Evolutionary conservation across 768 basidiomycete species (phyloP), one percentile per base, ranked within the genome.

Genomic region (Boletus sp.): DNA sequence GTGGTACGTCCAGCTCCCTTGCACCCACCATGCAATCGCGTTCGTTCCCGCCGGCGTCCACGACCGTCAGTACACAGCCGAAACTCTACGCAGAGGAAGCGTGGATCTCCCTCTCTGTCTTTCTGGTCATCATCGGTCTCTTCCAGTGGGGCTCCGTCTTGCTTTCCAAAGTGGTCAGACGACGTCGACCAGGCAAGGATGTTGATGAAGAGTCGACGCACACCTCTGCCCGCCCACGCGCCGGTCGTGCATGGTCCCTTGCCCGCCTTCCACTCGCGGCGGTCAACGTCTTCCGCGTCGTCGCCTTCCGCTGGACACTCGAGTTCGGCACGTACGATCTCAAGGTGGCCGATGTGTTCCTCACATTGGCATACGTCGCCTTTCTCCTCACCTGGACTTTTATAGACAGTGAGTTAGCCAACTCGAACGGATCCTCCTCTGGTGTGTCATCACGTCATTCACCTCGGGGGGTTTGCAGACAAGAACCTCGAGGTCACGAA

Each of bases 261-360:
- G 38, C 62, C 30, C 70, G 74, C 29, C 52, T 77, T 10, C 72
- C 74, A 1, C 55, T 61, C n/a, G 78, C 76, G 2, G 29, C 73
- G 21, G 64, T 73, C 33, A 74, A 80, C 13, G 65, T 64, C 7
- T 82, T 82, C 65, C 75, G 77, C 21, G 76, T 82, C 21, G 52
- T 77, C 19, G 75, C 76, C 7, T 83, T 83, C 61, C 78, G 83
- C 14, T 72, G 70, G 63, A 76, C 74, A 4, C 54, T 83, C 34
- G 72, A 77, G 15, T 69, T 81, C 21, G 80, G 79, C 14, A 65
- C 72, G 53, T 72, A 54, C 63, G 72, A 39, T 70, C 75, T 46
- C 45, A 71, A 42, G n/a, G 49, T 80, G 15, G 69, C 73, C 1
- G 82, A 84, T 48, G 51, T 82, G 4, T 50, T 73, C 29, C 79